phyloP scores from a whole-genome alignment of 306 rosid genomes.

The Coriaria nepalensis region DNA sequence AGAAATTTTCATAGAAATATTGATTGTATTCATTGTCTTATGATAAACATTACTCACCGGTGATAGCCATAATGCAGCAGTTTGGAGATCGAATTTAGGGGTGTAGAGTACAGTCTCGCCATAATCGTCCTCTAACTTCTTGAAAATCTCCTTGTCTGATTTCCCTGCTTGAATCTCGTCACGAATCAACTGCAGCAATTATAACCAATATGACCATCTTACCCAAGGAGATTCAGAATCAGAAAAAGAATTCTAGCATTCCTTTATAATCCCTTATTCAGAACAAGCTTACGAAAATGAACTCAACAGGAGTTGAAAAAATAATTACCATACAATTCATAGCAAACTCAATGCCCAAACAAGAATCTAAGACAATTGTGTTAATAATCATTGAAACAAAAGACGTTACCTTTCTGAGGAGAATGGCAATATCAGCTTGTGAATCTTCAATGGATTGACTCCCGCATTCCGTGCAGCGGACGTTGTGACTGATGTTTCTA shows the following conservation, averaged over 20 bases:
- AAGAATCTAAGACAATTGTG: no score
- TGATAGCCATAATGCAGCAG: slow-evolving; percentile 82
- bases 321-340: no score
- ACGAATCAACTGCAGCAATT: slow-evolving; percentile 57
- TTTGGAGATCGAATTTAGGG: slow-evolving; percentile 92
- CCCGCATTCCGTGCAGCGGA: slow-evolving; percentile 91
- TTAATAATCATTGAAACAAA: no score
- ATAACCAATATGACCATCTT: slow-evolving; percentile 6
- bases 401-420: slow-evolving; percentile 60
- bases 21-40: neutral
- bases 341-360: no score
- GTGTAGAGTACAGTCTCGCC: slow-evolving; percentile 77
- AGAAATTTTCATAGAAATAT: neutral
- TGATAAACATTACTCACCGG: slow-evolving; percentile 34
- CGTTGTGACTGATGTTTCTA: slow-evolving; percentile 81
- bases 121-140: slow-evolving; percentile 65
- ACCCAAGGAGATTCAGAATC: neutral
- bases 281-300: no score
- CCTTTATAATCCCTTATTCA: no score
- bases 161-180: slow-evolving; percentile 74
- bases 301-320: no score
- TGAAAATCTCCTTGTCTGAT: slow-evolving; percentile 64
- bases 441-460: slow-evolving; percentile 98
- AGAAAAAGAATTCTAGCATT: neutral
- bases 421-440: slow-evolving; percentile 92